phyloP scores from a whole-genome alignment of 2,329 filamentous ascomycete species.

The Monosporascus ibericus region DNA sequence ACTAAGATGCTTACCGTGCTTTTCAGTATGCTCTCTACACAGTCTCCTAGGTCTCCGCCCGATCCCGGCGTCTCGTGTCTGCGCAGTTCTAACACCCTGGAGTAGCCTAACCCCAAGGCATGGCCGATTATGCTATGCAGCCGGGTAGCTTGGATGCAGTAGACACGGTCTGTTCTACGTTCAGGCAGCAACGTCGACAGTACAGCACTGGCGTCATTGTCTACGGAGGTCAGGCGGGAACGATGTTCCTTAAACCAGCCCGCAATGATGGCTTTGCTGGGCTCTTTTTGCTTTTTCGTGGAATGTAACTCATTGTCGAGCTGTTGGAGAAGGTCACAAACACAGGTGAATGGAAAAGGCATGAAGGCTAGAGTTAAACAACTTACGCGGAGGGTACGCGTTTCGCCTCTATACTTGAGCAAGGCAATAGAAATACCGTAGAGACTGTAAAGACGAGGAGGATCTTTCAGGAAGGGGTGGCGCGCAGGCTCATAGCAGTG shows the following conservation, averaged over 20 bases:
- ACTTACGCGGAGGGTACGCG: neutral
- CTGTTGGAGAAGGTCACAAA: conserved; percentile 69
- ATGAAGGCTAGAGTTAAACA: conserved; percentile 8
- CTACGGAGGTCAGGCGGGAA: conserved; percentile 46
- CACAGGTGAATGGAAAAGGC: conserved; percentile 60
- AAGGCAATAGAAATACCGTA: neutral
- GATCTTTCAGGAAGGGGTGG: neutral
- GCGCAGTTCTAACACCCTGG: conserved; percentile 55
- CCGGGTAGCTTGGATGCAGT: conserved; percentile 55
- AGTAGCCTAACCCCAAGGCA: conserved; percentile 57
- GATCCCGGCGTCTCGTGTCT: conserved; percentile 53
- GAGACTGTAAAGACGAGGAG: neutral
- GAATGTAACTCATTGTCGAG: conserved; percentile 45
- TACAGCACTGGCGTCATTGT: conserved; percentile 56
- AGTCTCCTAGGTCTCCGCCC: conserved; percentile 64
- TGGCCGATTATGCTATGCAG: conserved; percentile 64
- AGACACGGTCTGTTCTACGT: conserved; percentile 70
- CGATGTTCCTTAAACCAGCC: conserved; percentile 67
- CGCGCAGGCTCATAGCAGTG: neutral
- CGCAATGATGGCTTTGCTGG: conserved; percentile 34
- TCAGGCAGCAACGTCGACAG: conserved; percentile 73
- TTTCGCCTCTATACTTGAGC: neutral
- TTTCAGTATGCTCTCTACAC: conserved; percentile 58
- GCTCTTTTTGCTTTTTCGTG: conserved; percentile 22
- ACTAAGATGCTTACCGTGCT: conserved; percentile 44